These are phyloP conservation scores for Pythium chondricola DNA, from an alignment of 352 stramenopile species.

Conservation along the genomic window DNA sequence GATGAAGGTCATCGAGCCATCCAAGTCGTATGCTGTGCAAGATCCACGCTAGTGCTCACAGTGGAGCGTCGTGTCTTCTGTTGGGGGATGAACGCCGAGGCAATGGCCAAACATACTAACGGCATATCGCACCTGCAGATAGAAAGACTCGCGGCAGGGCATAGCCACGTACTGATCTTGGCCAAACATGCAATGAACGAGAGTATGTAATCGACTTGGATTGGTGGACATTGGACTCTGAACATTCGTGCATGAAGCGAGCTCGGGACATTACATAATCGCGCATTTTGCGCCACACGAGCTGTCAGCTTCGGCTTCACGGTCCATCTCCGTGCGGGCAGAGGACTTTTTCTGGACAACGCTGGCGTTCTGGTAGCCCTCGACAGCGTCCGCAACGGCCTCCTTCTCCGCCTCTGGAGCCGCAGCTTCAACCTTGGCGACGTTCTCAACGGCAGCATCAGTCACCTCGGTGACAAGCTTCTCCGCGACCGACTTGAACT, in stretches of 20 bases:
- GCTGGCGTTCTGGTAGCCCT: slow-evolving; percentile 70
- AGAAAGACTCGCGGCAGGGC: neutral
- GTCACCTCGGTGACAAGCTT: slow-evolving; percentile 11
- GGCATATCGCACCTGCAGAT: too few species aligned
- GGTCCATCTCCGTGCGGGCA: slow-evolving; percentile 39
- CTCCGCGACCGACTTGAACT: slow-evolving; percentile 14
- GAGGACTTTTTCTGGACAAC: slow-evolving; percentile 29
- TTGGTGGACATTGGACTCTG: too few species aligned
- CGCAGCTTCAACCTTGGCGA: slow-evolving; percentile 21
- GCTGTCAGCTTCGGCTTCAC: slow-evolving; percentile 42
- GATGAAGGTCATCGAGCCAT: slow-evolving; percentile 23
- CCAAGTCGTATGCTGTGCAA: slow-evolving; percentile 38
- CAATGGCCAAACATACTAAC: neutral
- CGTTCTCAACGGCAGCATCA: slow-evolving; percentile 20
- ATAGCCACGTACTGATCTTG: slow-evolving; percentile 16
- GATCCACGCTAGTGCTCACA: slow-evolving; percentile 44
- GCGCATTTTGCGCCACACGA: slow-evolving; percentile 29
- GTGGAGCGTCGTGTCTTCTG: slow-evolving; percentile 37
- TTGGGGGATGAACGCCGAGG: slow-evolving; percentile 30
- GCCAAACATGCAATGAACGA: too few species aligned
- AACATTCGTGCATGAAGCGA: too few species aligned
- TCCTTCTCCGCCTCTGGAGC: slow-evolving; percentile 6
- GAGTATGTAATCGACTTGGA: too few species aligned
- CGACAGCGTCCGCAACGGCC: slow-evolving; percentile 17
- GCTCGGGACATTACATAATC: slow-evolving; percentile 79